Conservation (phyloP, 768 basidiomycete species). For the Pleurotus cornucopiae region DNA sequence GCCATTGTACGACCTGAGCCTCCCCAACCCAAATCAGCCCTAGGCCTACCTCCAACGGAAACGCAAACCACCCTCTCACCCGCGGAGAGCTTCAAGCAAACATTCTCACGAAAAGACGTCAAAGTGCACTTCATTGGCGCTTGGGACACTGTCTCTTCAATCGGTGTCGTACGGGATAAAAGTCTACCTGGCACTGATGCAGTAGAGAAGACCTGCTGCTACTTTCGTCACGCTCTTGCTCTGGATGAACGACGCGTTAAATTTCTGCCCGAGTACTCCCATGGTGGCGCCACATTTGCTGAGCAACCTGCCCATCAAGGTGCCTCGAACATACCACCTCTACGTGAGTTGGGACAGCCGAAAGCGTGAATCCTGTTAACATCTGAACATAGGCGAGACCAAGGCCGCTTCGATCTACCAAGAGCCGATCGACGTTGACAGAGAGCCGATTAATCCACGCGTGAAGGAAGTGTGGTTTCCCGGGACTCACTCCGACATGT, state of each 20-base stretch:
- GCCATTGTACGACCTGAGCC: not conserved
- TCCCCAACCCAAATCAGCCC: slow-evolving; percentile 5
- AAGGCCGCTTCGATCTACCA: not conserved
- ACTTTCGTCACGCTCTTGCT: slow-evolving; percentile 43
- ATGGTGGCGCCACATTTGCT: slow-evolving; percentile 18
- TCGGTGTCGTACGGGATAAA: slow-evolving; percentile 29
- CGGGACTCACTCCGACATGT: slow-evolving; percentile 9
- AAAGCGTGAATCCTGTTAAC: too few species aligned
- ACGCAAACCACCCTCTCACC: not conserved
- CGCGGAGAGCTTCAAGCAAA: slow-evolving; percentile 23
- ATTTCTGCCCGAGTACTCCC: slow-evolving; percentile 38
- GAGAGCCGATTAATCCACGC: not conserved
- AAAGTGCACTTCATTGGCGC: slow-evolving; percentile 38
- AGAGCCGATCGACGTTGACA: not conserved
- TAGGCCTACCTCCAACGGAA: slow-evolving; percentile 2
- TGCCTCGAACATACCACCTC: too few species aligned
- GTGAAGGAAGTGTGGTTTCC: slow-evolving; percentile 9
- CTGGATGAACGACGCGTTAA: slow-evolving; percentile 45
- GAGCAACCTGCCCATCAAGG: too few species aligned
- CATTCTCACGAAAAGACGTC: slow-evolving; percentile 28
- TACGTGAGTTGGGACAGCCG: too few species aligned
- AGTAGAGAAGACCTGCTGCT: slow-evolving; percentile 26
- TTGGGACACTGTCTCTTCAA: slow-evolving; percentile 46
- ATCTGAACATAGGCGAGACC: not conserved
- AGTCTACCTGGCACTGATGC: slow-evolving; percentile 26